These are phyloP conservation scores for Elaphomyces granulatus DNA, from an alignment of 495 filamentous ascomycete species.

Conservation along the genomic window DNA sequence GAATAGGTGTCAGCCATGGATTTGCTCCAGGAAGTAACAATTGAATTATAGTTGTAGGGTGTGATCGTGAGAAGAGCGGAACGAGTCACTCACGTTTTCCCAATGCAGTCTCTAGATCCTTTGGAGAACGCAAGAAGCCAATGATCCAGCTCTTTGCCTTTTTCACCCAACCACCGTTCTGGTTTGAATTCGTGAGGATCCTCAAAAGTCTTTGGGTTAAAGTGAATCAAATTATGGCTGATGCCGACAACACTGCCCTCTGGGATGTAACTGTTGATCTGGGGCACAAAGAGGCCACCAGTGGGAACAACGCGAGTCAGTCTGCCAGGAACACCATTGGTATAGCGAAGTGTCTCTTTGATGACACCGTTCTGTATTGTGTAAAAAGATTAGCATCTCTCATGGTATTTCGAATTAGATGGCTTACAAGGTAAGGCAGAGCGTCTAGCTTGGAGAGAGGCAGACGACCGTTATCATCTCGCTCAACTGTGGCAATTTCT, in stretches of 20 bases:
- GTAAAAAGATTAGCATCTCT: not conserved
- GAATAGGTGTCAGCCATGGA: no score
- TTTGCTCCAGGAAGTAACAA: no score
- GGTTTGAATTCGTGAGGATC: slow-evolving; percentile 29
- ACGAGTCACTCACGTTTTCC: no score
- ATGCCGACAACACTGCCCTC: slow-evolving; percentile 26
- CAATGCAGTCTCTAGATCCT: slow-evolving; percentile 27
- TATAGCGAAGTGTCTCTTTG: slow-evolving; percentile 5
- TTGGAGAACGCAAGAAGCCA: slow-evolving; percentile 24
- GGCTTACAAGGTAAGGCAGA: not conserved
- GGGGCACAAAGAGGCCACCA: no score
- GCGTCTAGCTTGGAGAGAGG: not conserved
- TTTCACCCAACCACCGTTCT: slow-evolving; percentile 26
- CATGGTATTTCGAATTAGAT: not conserved
- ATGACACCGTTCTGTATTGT: slow-evolving; percentile 2
- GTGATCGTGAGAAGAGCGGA: no score
- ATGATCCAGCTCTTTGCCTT: slow-evolving; percentile 15
- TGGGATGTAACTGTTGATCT: no score
- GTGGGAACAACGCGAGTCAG: not conserved
- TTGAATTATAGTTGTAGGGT: no score
- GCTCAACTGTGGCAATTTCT: not conserved
- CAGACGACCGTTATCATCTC: not conserved
- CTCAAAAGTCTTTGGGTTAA: slow-evolving; percentile 22
- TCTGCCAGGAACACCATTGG: not conserved
- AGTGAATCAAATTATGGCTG: slow-evolving; percentile 30